Evolutionary conservation across 768 basidiomycete species (phyloP).

Genomic region (Pisolithus sp.): DNA sequence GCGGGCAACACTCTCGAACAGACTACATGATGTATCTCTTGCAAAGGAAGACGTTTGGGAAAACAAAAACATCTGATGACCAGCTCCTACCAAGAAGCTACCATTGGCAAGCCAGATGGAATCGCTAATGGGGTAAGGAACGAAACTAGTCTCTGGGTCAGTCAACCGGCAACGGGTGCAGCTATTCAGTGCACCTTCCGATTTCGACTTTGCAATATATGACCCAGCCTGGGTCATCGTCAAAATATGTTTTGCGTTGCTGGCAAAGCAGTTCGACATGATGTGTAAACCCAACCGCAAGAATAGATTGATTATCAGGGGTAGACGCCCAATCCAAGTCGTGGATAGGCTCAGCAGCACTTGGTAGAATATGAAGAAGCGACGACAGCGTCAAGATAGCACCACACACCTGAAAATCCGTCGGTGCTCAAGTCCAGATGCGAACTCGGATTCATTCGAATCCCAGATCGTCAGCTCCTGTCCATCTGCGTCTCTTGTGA

Average conservation of each 20-base stretch:
- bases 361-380: slow-evolving; percentile 1
- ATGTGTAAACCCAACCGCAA: slow-evolving; percentile 81
- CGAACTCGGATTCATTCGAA: slow-evolving; percentile 89
- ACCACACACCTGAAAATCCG: slow-evolving; percentile 49
- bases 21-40: slow-evolving; percentile 33
- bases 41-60: slow-evolving; percentile 37
- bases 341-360: slow-evolving; percentile 51
- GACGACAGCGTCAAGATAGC: neutral
- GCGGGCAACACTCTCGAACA: slow-evolving; percentile 79
- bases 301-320: slow-evolving; percentile 81
- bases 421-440: slow-evolving; percentile 79
- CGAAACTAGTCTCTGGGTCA: slow-evolving; percentile 42
- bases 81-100: slow-evolving; percentile 72
- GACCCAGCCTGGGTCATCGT: slow-evolving; percentile 74
- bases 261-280: slow-evolving; percentile 85
- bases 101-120: slow-evolving; percentile 90
- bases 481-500: slow-evolving; percentile 52
- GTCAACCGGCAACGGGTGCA: neutral
- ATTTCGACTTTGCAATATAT: slow-evolving; percentile 67
- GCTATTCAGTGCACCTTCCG: slow-evolving; percentile 43
- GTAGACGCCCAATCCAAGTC: slow-evolving; percentile 95
- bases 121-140: slow-evolving; percentile 75
- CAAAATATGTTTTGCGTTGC: slow-evolving; percentile 88
- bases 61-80: slow-evolving; percentile 79
- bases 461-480: slow-evolving; percentile 95